Base-by-base conservation (phyloP, 208 protist genomes). In the Leishmania lainsoni region DNA sequence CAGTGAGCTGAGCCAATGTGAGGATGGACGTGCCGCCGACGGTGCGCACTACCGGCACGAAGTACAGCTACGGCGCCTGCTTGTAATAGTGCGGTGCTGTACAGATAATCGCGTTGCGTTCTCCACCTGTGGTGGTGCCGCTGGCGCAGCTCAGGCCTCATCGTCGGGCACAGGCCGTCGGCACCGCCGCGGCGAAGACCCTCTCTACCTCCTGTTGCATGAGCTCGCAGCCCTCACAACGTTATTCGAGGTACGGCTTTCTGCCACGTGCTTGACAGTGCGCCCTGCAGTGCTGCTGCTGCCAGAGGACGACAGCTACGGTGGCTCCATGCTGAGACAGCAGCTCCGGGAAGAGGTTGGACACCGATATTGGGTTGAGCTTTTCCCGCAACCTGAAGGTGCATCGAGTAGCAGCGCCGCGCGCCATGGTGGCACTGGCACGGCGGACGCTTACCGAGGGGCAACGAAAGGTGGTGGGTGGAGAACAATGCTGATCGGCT, bases 231-330 rank as follows among this genome's bases (percentile, higher is more conserved):
- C 93, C 20, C 51, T 93, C 45, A 73, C 83, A 3, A 81, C 81
- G 42, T 65, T 93, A 9, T 92, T 86, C 49, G 79, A 85, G 9
- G 88, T 87, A 49, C 88, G 87, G n/a, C 81, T 91, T 35, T 56
- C 66, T 48, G 12, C 35, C 45, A 86, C 76, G 14, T 10, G 42
- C 56, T 81, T 69, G 66, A 39, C 58, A 8, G 79, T 81, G 49
- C 88, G 81, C 5, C 83, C 93, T 58, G 87, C 89, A 17, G 90
- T 96, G 45, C 80, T 96, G 71, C 70, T 96, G 51, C 84, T 96
- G n/a, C 93, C 93, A 1, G 90, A 91, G 56, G 91, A 94, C 85
- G 83, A 93, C 71, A 77, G 83, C 32, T 94, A 93, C 81, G 90
- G 90, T 52, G 87, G 87, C 5, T 54, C 86, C 12, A 77, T 91